phyloP scores from a whole-genome alignment of 257 asterid species.

The Solanum pennellii region DNA sequence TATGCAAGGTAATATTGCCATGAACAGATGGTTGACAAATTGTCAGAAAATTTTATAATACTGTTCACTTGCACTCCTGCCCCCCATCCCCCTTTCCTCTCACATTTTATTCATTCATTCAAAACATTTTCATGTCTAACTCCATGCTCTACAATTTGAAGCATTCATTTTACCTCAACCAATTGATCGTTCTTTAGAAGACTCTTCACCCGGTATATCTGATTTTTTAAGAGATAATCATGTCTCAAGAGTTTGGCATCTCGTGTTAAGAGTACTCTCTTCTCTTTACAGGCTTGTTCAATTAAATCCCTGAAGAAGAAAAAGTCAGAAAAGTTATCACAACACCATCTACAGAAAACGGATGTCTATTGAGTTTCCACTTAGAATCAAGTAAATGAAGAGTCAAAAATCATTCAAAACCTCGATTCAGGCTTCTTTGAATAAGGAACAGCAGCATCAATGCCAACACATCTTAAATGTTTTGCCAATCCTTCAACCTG shows the following conservation, averaged over 20 bases:
- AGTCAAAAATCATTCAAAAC: conserved; percentile 18
- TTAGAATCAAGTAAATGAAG: neutral
- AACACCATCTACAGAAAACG: neutral
- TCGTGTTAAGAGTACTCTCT: conserved; percentile 77
- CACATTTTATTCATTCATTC: neutral
- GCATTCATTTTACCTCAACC: conserved; percentile 44
- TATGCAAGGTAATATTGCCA: neutral
- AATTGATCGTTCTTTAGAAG: conserved; percentile 80
- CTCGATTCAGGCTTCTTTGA: conserved; percentile 74
- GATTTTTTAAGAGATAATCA: conserved; percentile 64
- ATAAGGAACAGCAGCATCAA: conserved; percentile 84
- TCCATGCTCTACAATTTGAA: neutral
- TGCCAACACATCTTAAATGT: conserved; percentile 89
- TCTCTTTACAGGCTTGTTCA: conserved; percentile 71
- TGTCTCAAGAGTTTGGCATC: conserved; percentile 81
- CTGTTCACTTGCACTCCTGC: neutral
- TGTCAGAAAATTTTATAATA: neutral
- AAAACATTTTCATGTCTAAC: neutral
- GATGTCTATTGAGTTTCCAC: neutral
- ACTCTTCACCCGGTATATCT: conserved; percentile 64
- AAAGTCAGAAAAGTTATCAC: neutral
- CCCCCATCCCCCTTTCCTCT: neutral
- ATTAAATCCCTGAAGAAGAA: conserved; percentile 54
- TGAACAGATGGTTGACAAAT: neutral
- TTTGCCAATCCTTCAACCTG: conserved; percentile 95